Conservation (phyloP, 2,329 filamentous ascomycete species). For the Fusarium verrucosum region DNA sequence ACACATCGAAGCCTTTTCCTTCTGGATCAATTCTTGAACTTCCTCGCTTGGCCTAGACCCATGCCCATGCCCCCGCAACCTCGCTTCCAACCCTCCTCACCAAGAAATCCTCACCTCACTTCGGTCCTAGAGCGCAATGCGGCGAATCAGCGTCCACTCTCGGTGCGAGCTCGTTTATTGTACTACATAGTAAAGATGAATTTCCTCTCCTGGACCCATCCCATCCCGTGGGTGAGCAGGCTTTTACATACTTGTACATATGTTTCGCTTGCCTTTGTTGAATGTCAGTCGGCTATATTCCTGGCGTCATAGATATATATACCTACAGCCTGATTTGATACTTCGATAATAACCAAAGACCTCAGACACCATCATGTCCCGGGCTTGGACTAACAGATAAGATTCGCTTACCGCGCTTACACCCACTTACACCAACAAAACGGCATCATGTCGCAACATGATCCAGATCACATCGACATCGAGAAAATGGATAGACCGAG, state of each 20-base stretch:
- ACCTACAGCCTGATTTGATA: neutral
- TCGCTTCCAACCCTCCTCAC: slow-evolving; percentile 21
- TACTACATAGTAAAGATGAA: neutral
- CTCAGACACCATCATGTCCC: slow-evolving; percentile 20
- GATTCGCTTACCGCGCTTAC: neutral
- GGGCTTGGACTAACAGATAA: slow-evolving; percentile 30
- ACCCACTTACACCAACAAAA: neutral
- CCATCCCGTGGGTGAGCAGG: neutral
- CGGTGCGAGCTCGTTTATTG: slow-evolving; percentile 26
- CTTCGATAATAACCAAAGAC: neutral
- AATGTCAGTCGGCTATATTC: neutral
- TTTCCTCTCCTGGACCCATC: neutral
- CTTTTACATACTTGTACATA: neutral
- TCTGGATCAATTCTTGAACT: slow-evolving; percentile 21
- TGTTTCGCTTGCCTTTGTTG: neutral
- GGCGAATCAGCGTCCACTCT: slow-evolving; percentile 16
- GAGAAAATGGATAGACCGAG: slow-evolving; percentile 49
- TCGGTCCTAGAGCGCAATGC: neutral
- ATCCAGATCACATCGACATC: slow-evolving; percentile 32
- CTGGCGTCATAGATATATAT: slow-evolving; percentile 25
- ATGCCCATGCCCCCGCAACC: slow-evolving; percentile 29
- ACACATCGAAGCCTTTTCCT: slow-evolving; percentile 6
- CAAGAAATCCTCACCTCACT: slow-evolving; percentile 19
- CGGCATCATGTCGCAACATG: slow-evolving; percentile 26
- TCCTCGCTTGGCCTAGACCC: slow-evolving; percentile 5